These are phyloP conservation scores for Solanum clarkiae DNA, from an alignment of 257 asterid genomes.

Conservation along the genomic window DNA sequence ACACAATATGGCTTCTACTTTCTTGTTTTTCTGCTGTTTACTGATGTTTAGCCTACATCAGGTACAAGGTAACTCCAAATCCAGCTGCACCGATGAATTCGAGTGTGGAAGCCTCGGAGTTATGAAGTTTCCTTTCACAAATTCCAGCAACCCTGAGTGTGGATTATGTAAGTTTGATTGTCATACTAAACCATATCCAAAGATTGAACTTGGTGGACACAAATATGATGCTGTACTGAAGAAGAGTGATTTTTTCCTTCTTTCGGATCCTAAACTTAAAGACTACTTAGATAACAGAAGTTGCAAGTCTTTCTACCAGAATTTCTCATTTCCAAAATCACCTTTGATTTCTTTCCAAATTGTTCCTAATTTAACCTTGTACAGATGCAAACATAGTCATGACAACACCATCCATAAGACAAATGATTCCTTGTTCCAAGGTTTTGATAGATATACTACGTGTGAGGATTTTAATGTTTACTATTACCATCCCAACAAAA, in stretches of 20 bases:
- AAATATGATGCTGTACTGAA: not conserved
- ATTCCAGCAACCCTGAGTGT: not conserved
- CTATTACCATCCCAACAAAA: not conserved
- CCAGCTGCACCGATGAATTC: not conserved
- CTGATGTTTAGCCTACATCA: not conserved
- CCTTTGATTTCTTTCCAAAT: not conserved
- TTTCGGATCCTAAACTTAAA: not conserved
- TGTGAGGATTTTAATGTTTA: not conserved
- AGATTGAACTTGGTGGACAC: not conserved
- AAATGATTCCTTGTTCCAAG: not conserved
- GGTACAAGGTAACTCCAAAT: not conserved
- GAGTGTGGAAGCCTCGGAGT: not conserved
- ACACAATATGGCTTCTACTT: not conserved
- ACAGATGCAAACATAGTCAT: not conserved
- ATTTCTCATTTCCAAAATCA: not conserved
- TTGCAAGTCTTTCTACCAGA: not conserved
- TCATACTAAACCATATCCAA: not conserved
- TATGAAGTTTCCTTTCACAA: not conserved
- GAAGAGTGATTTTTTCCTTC: not conserved
- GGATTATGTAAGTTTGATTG: not conserved
- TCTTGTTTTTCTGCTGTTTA: not conserved
- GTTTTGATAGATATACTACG: not conserved
- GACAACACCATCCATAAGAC: not conserved
- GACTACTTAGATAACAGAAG: not conserved
- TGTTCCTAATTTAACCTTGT: not conserved